phyloP scores from a whole-genome alignment of 805 yeast species.

The Saturnispora hagleri region DNA sequence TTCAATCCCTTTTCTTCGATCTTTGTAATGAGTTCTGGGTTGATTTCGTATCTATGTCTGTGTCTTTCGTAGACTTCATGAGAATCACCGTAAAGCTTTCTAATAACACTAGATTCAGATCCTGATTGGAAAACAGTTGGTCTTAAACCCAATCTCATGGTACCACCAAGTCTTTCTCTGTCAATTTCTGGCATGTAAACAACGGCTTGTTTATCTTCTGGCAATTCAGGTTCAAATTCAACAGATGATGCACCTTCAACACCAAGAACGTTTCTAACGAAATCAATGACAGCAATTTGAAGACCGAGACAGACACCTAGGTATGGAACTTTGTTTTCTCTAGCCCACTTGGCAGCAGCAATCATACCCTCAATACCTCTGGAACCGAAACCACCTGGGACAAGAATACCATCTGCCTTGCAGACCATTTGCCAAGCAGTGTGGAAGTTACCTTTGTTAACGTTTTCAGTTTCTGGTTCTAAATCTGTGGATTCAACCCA shows the following conservation, averaged over 20 bases:
- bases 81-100: conserved; percentile 68
- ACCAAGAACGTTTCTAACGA: conserved; percentile 72
- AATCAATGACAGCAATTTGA: conserved; percentile 95
- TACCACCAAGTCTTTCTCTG: conserved; percentile 93
- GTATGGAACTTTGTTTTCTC: conserved; percentile 89
- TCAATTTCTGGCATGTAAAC: conserved; percentile 98
- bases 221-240: conserved; percentile 64
- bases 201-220: conserved; percentile 63
- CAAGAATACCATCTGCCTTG: conserved; percentile 91
- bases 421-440: conserved; percentile 93
- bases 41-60: conserved; percentile 96
- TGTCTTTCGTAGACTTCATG: conserved; percentile 81
- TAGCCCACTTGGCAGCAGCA: conserved; percentile 95
- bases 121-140: conserved; percentile 70
- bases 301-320: conserved; percentile 96
- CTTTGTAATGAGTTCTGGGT: conserved; percentile 65
- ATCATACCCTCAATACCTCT: conserved; percentile 99
- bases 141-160: conserved; percentile 96
- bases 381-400: conserved; percentile 97
- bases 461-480: conserved; percentile 59
- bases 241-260: conserved; percentile 61
- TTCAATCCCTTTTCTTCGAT: conserved; percentile 74
- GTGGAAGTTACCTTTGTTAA: conserved; percentile 71
- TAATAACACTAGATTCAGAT: conserved; percentile 52
- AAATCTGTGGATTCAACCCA: conserved; percentile 96